phyloP scores from a whole-genome alignment of 208 protist genomes.

The Acanthamoeba royreba region DNA sequence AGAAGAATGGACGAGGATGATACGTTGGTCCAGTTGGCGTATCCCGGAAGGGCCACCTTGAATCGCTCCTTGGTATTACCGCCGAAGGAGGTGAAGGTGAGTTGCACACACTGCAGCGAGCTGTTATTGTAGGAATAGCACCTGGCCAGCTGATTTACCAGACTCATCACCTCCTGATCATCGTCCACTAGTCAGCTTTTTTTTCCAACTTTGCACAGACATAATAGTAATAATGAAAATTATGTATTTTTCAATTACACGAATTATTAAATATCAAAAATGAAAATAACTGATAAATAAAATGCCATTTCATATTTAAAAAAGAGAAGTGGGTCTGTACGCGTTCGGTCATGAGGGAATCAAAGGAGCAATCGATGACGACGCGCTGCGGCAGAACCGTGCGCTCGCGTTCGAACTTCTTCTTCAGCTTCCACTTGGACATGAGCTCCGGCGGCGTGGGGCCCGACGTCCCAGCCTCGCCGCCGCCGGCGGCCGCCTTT shows the following conservation, averaged over 20 bases:
- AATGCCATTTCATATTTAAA: not conserved
- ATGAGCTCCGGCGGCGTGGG: too few relatives aligned
- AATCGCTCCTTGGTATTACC: not conserved
- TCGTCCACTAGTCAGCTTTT: not conserved
- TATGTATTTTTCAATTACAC: too few relatives aligned
- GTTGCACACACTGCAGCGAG: not conserved
- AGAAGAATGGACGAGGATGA: too few relatives aligned
- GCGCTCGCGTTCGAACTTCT: not conserved
- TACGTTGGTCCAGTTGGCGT: constrained; percentile 10
- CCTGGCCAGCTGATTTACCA: constrained; percentile 5
- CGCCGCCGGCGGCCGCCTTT: too few relatives aligned
- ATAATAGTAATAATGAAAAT: too few relatives aligned
- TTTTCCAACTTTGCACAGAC: too few relatives aligned
- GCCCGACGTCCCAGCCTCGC: too few relatives aligned
- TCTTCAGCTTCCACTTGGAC: constrained; percentile 31
- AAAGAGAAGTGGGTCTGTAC: not conserved
- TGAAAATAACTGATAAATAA: not conserved
- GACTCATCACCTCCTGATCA: not conserved
- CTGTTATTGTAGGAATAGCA: constrained; percentile 24
- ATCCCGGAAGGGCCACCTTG: not conserved
- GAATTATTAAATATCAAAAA: too few relatives aligned
- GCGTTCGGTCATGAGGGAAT: not conserved
- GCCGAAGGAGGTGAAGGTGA: not conserved
- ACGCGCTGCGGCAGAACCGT: not conserved
- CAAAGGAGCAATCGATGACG: constrained; percentile 33